Conservation (phyloP, 2,329 filamentous ascomycete genomes). For the Calonectria naviculata region DNA sequence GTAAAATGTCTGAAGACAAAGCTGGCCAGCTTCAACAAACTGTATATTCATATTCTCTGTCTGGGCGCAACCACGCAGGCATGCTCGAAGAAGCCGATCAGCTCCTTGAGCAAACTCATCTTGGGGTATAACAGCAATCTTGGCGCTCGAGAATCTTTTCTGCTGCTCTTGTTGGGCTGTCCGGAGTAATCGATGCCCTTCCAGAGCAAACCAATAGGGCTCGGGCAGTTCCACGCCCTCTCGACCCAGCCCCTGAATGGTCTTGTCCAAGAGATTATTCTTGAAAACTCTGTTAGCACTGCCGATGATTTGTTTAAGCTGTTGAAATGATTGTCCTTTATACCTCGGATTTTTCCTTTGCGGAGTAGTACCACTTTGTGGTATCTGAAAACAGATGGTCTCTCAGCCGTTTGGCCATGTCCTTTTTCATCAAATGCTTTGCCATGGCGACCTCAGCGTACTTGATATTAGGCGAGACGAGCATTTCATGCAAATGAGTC, state of each 20-base stretch:
- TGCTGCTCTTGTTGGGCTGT: slow-evolving; percentile 11
- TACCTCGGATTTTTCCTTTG: slow-evolving; percentile 9
- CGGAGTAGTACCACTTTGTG: slow-evolving; percentile 26
- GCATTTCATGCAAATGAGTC: slow-evolving; percentile 17
- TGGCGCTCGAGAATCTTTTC: background rate
- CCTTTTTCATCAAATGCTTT: background rate
- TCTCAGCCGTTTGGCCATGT: background rate
- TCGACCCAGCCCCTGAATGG: slow-evolving; percentile 17
- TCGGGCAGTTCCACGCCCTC: slow-evolving; percentile 12
- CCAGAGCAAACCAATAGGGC: slow-evolving; percentile 21
- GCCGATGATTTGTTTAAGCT: background rate
- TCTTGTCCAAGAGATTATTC: background rate
- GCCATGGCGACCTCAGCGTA: slow-evolving; percentile 24
- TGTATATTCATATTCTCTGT: background rate
- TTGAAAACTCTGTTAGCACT: background rate
- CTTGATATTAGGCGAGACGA: slow-evolving; percentile 2
- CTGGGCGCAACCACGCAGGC: background rate
- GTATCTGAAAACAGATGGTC: slow-evolving; percentile 13
- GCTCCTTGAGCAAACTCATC: background rate
- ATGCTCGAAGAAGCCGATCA: background rate
- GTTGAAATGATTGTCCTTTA: background rate
- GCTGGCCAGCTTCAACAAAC: background rate
- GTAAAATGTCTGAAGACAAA: background rate
- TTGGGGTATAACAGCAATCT: background rate
- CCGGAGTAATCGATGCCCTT: background rate